These are phyloP conservation scores for Rhynchosporium agropyri DNA, from an alignment of 2,329 filamentous ascomycete genomes.

Conservation along the genomic window DNA sequence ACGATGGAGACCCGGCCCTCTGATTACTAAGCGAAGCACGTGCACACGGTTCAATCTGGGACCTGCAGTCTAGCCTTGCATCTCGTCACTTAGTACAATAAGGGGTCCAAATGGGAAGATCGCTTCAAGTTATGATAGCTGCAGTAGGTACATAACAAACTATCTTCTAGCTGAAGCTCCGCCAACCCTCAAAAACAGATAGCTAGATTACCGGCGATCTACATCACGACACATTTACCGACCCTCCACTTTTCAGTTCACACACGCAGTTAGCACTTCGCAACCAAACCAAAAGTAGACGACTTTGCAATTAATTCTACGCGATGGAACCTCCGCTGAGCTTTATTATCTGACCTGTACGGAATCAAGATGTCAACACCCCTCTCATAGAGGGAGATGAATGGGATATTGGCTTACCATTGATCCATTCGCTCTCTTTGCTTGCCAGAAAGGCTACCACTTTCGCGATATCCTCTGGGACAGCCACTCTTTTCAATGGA, in stretches of 20 bases:
- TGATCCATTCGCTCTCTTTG: conserved; percentile 65
- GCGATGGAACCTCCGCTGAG: conserved; percentile 34
- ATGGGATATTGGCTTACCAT: conserved; percentile 50
- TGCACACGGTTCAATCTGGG: too few relatives aligned
- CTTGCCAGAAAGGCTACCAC: conserved; percentile 48
- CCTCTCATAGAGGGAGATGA: not conserved
- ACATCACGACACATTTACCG: not conserved
- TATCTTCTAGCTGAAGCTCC: too few relatives aligned
- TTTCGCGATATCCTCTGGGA: conserved; percentile 58
- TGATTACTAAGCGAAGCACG: too few relatives aligned
- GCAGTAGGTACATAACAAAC: too few relatives aligned
- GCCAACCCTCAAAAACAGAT: too few relatives aligned
- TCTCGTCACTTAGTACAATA: too few relatives aligned
- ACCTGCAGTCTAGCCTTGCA: too few relatives aligned
- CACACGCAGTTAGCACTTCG: too few relatives aligned
- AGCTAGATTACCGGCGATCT: too few relatives aligned
- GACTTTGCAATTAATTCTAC: conserved; percentile 8
- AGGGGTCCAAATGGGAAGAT: too few relatives aligned
- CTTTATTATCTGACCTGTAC: conserved; percentile 35
- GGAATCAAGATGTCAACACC: not conserved
- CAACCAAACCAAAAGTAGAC: not conserved
- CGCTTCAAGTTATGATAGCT: too few relatives aligned
- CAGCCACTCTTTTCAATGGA: conserved; percentile 61
- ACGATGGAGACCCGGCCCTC: too few relatives aligned
- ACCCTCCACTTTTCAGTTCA: not conserved